Percentiles rank a stretch among this genome's conserved stretches.
phyloP scores from a whole-genome alignment of 2,329 filamentous ascomycete genomes.

The Bipolaris cookei region DNA sequence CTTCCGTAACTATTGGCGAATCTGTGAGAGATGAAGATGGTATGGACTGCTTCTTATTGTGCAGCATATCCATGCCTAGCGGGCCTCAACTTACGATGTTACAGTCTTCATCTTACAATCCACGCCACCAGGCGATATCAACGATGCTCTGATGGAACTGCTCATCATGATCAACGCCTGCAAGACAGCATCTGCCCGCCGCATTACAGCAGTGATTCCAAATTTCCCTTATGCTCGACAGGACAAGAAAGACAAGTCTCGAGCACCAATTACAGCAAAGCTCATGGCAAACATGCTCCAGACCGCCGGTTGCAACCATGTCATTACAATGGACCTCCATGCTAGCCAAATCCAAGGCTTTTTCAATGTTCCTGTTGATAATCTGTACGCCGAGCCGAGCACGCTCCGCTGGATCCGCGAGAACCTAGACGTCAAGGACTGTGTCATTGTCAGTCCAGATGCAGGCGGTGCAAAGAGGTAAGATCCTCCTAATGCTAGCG shows the following conservation, averaged over 20 bases:
- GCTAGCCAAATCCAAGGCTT: conserved; percentile 95
- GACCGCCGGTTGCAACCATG: conserved; percentile 88
- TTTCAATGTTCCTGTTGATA: conserved; percentile 82
- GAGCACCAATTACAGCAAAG: conserved; percentile 95
- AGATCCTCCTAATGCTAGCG: conserved; percentile 19
- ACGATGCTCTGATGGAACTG: conserved; percentile 97
- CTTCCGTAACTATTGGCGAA: conserved; percentile 91
- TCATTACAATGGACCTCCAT: conserved; percentile 96
- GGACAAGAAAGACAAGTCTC: conserved; percentile 96
- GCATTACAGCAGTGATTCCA: conserved; percentile 93
- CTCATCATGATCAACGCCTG: conserved; percentile 98
- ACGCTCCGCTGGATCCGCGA: conserved; percentile 90
- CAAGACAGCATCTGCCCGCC: conserved; percentile 80
- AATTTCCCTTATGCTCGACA: conserved; percentile 97
- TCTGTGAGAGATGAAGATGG: conserved; percentile 95
- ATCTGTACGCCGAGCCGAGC: conserved; percentile 92
- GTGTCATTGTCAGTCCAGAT: conserved; percentile 93
- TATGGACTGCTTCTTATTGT: conserved; percentile 48
- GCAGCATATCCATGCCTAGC: neutral
- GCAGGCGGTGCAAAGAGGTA: conserved; percentile 91
- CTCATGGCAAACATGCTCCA: conserved; percentile 98
- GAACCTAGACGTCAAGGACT: conserved; percentile 80
- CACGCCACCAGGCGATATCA: conserved; percentile 93
- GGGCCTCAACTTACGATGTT: conserved; percentile 29
- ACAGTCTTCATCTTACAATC: conserved; percentile 94